Conservation (phyloP, 2,329 filamentous ascomycete genomes). For the Mollisiaceae sp. region DNA sequence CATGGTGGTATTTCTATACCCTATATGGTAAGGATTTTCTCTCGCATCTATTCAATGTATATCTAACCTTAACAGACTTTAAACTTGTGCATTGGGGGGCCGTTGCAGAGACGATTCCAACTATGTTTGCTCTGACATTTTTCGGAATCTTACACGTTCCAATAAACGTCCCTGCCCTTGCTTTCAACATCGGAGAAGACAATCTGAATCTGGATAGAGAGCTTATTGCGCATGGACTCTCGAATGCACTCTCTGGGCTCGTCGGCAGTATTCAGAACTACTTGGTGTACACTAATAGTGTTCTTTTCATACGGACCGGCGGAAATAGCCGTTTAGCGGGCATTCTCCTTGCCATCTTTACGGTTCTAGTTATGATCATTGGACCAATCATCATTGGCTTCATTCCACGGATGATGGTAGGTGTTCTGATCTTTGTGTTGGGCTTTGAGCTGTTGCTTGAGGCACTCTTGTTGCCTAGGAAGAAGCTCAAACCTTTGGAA, state of each 20-base stretch:
- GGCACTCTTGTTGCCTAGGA: slow-evolving; percentile 85
- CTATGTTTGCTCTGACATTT: slow-evolving; percentile 96
- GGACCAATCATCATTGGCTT: slow-evolving; percentile 90
- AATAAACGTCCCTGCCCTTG: slow-evolving; percentile 95
- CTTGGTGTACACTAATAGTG: slow-evolving; percentile 94
- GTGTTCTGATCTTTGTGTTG: slow-evolving; percentile 90
- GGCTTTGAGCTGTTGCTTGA: slow-evolving; percentile 92
- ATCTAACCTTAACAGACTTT: slow-evolving; percentile 63
- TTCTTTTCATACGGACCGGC: slow-evolving; percentile 94
- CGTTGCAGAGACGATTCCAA: slow-evolving; percentile 81
- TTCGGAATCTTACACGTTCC: slow-evolving; percentile 97
- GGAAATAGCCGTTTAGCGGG: slow-evolving; percentile 87
- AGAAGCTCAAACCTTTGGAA: slow-evolving; percentile 84
- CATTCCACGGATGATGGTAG: slow-evolving; percentile 97
- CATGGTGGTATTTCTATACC: slow-evolving; percentile 98
- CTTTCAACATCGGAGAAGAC: slow-evolving; percentile 89
- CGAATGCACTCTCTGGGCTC: slow-evolving; percentile 87
- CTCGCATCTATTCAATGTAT: slow-evolving; percentile 27
- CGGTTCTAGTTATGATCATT: slow-evolving; percentile 80
- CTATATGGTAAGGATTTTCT: slow-evolving; percentile 73
- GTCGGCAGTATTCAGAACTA: slow-evolving; percentile 95
- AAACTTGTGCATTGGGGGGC: slow-evolving; percentile 82
- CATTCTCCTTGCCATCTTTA: slow-evolving; percentile 79
- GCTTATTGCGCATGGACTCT: slow-evolving; percentile 88
- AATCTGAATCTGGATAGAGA: slow-evolving; percentile 91